Evolutionary conservation across 2,329 filamentous ascomycete species (phyloP), one percentile per base, ranked within the genome.

Genomic region (Neonectria magnoliae): DNA sequence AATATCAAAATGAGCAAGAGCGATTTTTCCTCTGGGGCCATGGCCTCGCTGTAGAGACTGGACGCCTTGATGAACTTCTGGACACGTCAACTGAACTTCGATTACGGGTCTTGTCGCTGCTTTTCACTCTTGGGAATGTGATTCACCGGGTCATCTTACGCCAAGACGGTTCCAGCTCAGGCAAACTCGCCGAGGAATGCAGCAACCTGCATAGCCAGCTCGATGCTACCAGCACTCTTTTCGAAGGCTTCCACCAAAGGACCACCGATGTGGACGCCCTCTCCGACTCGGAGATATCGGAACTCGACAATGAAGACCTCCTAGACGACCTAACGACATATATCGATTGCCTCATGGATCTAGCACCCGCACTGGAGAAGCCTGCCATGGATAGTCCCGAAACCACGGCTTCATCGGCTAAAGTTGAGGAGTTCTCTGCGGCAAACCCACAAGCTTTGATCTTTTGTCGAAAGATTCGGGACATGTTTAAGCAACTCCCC

Each of bases 401-500:
- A 1, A 20, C n/a, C 0, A 8, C 4, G 5, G 33, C 33, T 36
- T 36, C 6, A 5, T 36, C 13, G 4, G 33, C 33, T 14, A 25
- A 2, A 7, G 31, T 11, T 3, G 41, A 44, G 18, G n/a, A 13
- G 9, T 44, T 44, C 41, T 44, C 7, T 11, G 18, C 41, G 5
- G 18, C 9, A 0, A 38, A 33, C 10, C 20, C 33, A 18, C 42
- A 50, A 11, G 55, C 42, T 2, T 41, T 41, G 55, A 38, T 57
- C 4, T 57, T 48, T 33, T 57, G 55, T 11, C 55, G 31, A 22
- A 57, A 57, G 44, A 50, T 57, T 14, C 27, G 44, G 18, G 44
- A 57, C 7, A 16, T 44, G 6, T 57, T 57, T 2, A 31, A 29
- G 1, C 5, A 16, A 1, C 55, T 57, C 1, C 55, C 55, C 5